These are phyloP conservation scores for Lophium mytilinum DNA, from an alignment of 495 filamentous ascomycete genomes.

Conservation along the genomic window DNA sequence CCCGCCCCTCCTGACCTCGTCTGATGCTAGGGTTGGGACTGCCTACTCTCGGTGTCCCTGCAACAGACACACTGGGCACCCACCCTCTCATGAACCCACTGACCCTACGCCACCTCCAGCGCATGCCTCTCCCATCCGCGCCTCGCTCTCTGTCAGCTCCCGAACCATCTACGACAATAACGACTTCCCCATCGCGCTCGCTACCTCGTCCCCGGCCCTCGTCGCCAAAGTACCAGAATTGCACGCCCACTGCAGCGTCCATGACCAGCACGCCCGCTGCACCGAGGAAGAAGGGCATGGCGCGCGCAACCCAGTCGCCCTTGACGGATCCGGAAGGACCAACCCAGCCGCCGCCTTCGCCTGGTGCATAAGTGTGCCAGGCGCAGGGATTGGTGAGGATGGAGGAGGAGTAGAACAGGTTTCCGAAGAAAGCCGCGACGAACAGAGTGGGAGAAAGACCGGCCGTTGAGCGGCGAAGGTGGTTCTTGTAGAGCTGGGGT, in stretches of 20 bases:
- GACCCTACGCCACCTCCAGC: conserved; percentile 48
- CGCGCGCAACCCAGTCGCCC: conserved; percentile 48
- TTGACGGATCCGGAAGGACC: conserved; percentile 51
- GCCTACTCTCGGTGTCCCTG: conserved; percentile 9
- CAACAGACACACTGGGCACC: conserved; percentile 40
- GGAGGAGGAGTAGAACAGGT: conserved; percentile 63
- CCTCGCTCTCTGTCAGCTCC: conserved; percentile 34
- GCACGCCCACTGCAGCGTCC: conserved; percentile 58
- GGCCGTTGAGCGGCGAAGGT: conserved; percentile 55
- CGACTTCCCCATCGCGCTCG: conserved; percentile 7
- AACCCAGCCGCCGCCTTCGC: conserved; percentile 61
- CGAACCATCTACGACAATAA: conserved; percentile 9
- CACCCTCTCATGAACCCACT: conserved; percentile 64
- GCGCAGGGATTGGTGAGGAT: conserved; percentile 60
- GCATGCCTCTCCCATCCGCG: conserved; percentile 7
- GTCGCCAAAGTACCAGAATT: conserved; percentile 55
- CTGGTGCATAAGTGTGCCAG: conserved; percentile 52
- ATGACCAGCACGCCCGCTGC: conserved; percentile 60
- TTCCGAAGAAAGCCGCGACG: conserved; percentile 63
- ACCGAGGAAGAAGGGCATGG: conserved; percentile 63
- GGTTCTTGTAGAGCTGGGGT: conserved; percentile 65
- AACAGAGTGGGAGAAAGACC: conserved; percentile 64
- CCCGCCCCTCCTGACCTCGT: conserved; percentile 12
- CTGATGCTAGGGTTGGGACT: conserved; percentile 5
- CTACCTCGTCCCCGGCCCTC: conserved; percentile 12